A percentile compares a stretch with the other conserved stretches of the same genome.
Evolutionary conservation across 139 green algal species (phyloP).

Genomic region (Pedinophyceae sp.): DNA sequence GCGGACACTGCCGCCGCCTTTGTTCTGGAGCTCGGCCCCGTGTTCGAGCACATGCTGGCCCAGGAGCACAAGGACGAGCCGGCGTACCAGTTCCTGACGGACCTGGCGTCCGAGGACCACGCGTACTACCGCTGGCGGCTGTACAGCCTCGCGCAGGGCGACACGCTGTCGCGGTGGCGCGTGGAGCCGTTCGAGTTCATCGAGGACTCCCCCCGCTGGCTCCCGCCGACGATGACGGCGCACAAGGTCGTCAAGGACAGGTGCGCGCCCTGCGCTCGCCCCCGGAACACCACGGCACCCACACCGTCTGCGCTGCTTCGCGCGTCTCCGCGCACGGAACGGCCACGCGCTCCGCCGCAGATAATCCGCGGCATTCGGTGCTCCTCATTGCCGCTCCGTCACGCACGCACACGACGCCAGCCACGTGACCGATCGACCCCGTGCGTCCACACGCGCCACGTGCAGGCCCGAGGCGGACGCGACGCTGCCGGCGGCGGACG

Average conservation of each 20-base stretch:
- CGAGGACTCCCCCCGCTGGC: conserved; percentile 22
- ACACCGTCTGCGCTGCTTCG: background rate
- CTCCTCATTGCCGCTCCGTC: too few species aligned
- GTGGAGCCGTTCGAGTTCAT: conserved; percentile 27
- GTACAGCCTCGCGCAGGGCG: conserved; percentile 35
- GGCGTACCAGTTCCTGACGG: conserved; percentile 78
- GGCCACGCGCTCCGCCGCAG: too few species aligned
- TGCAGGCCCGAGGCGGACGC: too few species aligned
- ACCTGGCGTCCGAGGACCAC: conserved; percentile 60
- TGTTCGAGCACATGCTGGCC: conserved; percentile 64
- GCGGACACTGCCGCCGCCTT: conserved; percentile 80
- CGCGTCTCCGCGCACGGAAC: background rate
- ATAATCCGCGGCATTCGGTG: too few species aligned
- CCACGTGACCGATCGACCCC: too few species aligned
- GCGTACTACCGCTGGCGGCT: conserved; percentile 78
- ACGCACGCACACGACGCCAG: too few species aligned
- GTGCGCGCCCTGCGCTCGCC: background rate
- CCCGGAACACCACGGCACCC: background rate
- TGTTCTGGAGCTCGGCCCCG: conserved; percentile 57
- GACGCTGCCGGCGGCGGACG: background rate
- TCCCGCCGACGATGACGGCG: too few species aligned
- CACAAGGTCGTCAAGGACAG: too few species aligned
- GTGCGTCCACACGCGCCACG: too few species aligned
- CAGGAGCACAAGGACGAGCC: conserved; percentile 54
- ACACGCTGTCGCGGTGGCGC: conserved; percentile 16